These are phyloP conservation scores for Leptographium galeiforme DNA, from an alignment of 2,329 filamentous ascomycete species.

Conservation along the genomic window DNA sequence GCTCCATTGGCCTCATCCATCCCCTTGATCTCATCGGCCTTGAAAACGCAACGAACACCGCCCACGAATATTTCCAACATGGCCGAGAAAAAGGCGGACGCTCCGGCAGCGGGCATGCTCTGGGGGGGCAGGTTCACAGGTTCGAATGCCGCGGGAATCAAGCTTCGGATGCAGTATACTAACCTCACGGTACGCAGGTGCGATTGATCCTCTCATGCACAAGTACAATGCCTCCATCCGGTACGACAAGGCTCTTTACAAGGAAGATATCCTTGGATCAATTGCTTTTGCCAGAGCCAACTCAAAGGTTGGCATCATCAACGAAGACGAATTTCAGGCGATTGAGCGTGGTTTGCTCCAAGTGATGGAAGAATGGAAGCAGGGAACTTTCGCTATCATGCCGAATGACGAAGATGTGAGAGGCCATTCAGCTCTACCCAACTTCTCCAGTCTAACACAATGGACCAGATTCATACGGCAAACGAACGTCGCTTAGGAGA, in stretches of 20 bases:
- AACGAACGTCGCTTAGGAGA: slow-evolving; percentile 63
- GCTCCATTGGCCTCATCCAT: no score
- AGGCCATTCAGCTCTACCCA: not conserved
- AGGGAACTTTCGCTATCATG: slow-evolving; percentile 33
- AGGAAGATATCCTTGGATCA: slow-evolving; percentile 64
- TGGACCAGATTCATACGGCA: slow-evolving; percentile 44
- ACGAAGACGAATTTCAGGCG: slow-evolving; percentile 53
- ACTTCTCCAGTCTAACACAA: not conserved
- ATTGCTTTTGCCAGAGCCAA: slow-evolving; percentile 75
- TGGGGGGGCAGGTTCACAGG: slow-evolving; percentile 40
- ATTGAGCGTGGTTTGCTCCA: slow-evolving; percentile 58
- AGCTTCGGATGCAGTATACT: no score
- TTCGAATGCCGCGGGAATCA: no score
- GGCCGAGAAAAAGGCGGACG: not conserved
- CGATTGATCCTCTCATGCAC: slow-evolving; percentile 71
- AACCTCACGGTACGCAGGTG: no score
- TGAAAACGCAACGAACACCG: not conserved
- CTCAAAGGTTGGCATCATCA: slow-evolving; percentile 59
- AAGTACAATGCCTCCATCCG: slow-evolving; percentile 70
- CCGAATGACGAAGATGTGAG: slow-evolving; percentile 35
- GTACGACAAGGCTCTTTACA: slow-evolving; percentile 65
- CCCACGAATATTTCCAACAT: not conserved
- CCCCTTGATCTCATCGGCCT: not conserved
- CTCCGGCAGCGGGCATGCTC: slow-evolving; percentile 13
- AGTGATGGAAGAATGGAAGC: slow-evolving; percentile 39